A percentile compares a stretch with the other conserved stretches of the same genome.
These are phyloP conservation scores for Amylostereum areolatum DNA, from an alignment of 1,284 basidiomycete species.

Conservation along the genomic window DNA sequence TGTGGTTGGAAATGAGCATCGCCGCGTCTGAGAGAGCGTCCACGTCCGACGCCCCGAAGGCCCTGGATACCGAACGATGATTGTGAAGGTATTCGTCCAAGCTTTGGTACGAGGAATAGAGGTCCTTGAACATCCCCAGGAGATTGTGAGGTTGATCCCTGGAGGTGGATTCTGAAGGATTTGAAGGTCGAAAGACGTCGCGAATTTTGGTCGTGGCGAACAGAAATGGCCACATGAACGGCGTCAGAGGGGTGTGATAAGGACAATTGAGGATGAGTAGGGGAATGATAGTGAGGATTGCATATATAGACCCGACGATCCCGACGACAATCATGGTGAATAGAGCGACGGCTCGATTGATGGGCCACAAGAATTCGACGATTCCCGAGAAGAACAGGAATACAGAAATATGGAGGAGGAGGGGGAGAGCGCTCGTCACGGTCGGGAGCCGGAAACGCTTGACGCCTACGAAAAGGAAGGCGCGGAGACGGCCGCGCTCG, in stretches of 20 bases:
- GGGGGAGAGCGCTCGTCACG: conserved; percentile 31
- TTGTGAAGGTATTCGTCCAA: too few relatives aligned
- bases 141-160: too few relatives aligned
- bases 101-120: too few relatives aligned
- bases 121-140: too few relatives aligned
- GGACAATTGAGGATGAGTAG: conserved; percentile 28
- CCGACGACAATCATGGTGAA: conserved; percentile 22
- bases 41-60: too few relatives aligned
- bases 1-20: too few relatives aligned
- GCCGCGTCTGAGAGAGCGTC: too few relatives aligned
- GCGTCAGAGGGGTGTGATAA: conserved; percentile 32
- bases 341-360: conserved; percentile 26
- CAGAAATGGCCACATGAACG: too few relatives aligned
- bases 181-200: too few relatives aligned
- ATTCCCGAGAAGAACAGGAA: conserved; percentile 35
- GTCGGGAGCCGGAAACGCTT: conserved; percentile 29
- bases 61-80: too few relatives aligned
- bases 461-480: conserved; percentile 30
- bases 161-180: too few relatives aligned
- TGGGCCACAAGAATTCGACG: conserved; percentile 27
- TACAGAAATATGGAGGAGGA: conserved; percentile 29
- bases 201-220: too few relatives aligned
- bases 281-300: conserved; percentile 26
- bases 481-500: conserved; percentile 31
- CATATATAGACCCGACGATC: conserved; percentile 18